Evolutionary conservation across 148 eudicot species (phyloP), one percentile per base, ranked within the genome.

Genomic region (Rhododendron kiyosumense): DNA sequence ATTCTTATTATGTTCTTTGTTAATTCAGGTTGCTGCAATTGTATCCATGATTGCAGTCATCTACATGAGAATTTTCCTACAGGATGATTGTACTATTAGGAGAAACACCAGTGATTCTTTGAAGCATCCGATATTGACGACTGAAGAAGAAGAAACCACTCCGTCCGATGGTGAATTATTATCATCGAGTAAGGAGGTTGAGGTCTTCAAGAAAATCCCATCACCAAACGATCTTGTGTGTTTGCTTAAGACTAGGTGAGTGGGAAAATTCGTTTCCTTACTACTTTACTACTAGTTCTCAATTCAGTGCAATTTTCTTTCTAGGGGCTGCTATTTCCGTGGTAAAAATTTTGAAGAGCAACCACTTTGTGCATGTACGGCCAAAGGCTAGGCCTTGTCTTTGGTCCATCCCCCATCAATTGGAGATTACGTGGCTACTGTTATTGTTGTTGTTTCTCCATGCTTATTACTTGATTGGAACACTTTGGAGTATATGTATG

Each of bases 21-120:
- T 41, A 20, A 78, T 45, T 78, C 87, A 94, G 98, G 93, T 91
- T 20, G 93, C 96, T 79, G 92, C 95, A 52, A 77, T 87, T 54
- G 87, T 91, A 84, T 88, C 93, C 30, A 88, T 94, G 91, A 87
- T 94, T 32, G 92, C 98, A 34, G 86, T 92, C 38, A 86, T 90
- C 34, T 95, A 95, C 86, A 95, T 95, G 98, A 92, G 94, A 76
- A 86, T 92, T 49, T 93, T 93, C 87, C 94, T 95, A 24, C 87
- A 89, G 78, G 98, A 95, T 85, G 76, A 71, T 71, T 9, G 15
- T 26, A 30, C 20, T 32, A 85, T 90, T 45, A 59, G 76, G 1
- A 43, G 8, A 59, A 34, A 59, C 9, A 43, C 49, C 32, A 30
- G 20, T 12, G 86, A 86, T 75, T 63, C 81, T 57, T 65, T 89